Conservation (phyloP, 106 monocot species). For the Xerophyta viscosa region DNA sequence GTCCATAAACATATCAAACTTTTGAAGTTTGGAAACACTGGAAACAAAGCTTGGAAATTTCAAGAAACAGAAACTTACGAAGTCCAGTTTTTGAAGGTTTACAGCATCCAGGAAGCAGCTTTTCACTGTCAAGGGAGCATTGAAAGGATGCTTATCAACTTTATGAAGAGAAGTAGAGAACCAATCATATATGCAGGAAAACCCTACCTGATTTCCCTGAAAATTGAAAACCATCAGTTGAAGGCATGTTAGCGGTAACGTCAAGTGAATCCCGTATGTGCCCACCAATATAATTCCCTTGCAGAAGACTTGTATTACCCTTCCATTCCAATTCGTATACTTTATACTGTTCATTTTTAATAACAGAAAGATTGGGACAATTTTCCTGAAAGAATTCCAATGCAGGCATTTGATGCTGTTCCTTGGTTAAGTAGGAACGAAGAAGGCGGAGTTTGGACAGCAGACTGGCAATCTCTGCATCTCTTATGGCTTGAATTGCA, state of each 20-base stretch:
- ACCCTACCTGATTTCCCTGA: conserved; percentile 39
- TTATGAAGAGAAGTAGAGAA: background rate
- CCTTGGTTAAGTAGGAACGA: conserved; percentile 47
- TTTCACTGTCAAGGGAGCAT: conserved; percentile 35
- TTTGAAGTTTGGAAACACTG: background rate
- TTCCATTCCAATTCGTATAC: conserved; percentile 45
- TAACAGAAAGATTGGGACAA: conserved; percentile 40
- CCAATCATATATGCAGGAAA: background rate
- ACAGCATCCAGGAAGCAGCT: conserved; percentile 30
- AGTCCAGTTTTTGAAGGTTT: conserved; percentile 26
- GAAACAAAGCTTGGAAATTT: background rate
- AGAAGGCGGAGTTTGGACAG: conserved; percentile 42
- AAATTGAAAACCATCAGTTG: conserved; percentile 19
- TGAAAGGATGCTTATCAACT: background rate
- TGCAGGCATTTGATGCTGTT: conserved; percentile 39
- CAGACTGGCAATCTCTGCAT: conserved; percentile 45
- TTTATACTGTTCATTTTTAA: conserved; percentile 40
- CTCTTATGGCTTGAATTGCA: conserved; percentile 58
- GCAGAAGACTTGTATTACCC: background rate
- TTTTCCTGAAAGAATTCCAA: conserved; percentile 54
- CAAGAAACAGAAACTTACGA: conserved; percentile 25
- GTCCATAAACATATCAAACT: conserved; percentile 3
- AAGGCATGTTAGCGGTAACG: background rate
- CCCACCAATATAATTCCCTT: conserved; percentile 8
- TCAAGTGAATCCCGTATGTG: conserved; percentile 28